Evolutionary conservation across 2,329 filamentous ascomycete species (phyloP).

Genomic region (Pestalotiopsis sp.): DNA sequence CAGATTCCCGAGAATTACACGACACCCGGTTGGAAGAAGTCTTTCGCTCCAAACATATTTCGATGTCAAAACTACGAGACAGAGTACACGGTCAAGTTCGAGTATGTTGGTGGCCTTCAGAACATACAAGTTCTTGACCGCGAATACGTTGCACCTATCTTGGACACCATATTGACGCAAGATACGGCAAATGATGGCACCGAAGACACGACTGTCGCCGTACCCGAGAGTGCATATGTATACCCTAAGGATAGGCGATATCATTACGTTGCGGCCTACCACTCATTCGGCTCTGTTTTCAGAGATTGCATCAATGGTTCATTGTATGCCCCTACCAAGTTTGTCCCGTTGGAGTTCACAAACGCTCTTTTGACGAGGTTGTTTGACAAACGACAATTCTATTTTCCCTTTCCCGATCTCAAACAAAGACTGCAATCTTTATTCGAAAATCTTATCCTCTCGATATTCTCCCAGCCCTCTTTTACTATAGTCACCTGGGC

Average conservation of each 20-base stretch:
- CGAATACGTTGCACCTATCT: not conserved
- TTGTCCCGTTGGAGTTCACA: too few relatives aligned
- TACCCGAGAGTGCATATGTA: not conserved
- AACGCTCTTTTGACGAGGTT: not conserved
- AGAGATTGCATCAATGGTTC: not conserved
- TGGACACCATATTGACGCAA: not conserved
- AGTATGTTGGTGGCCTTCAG: not conserved
- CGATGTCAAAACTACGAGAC: not conserved
- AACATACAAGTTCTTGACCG: not conserved
- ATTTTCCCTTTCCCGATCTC: not conserved
- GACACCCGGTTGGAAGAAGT: not conserved
- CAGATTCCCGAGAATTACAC: rapidly evolving
- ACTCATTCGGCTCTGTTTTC: not conserved
- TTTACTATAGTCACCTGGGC: not conserved
- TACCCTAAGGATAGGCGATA: not conserved
- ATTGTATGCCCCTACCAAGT: too few relatives aligned
- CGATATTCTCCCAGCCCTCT: not conserved
- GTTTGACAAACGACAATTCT: not conserved
- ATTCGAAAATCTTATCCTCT: not conserved
- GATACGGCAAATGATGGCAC: not conserved
- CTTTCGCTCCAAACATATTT: not conserved
- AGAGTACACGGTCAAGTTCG: not conserved
- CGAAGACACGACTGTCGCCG: not conserved
- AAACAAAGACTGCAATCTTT: not conserved
- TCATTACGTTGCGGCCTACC: not conserved